Base-by-base conservation (phyloP, 1,139 yeast species). In the Citeromyces hawaiiensis region DNA sequence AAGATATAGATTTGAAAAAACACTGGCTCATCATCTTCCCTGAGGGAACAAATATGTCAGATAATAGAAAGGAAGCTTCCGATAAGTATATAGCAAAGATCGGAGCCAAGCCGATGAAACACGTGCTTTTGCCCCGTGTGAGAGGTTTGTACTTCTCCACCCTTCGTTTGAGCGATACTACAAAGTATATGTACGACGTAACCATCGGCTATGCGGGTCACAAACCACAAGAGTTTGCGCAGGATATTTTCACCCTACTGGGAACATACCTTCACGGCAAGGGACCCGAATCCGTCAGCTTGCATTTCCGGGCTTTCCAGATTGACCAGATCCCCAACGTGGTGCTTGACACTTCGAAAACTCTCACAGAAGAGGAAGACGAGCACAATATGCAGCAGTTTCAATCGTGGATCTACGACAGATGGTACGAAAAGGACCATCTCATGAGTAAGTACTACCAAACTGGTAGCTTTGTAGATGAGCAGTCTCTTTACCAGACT, bases 41-140 rank as follows among this genome's bases (percentile, higher is more conserved):
- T 1, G 99, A 91, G 57, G 99, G 99, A 2, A 91, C 99, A 0
- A 93, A 87, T 40, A 63, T 83, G 43, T 78, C 93, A 32, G 65
- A 64, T 10, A 69, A 73, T 46, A 86, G 96, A 3, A 68, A 72
- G 38, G 61, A 52, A 6, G 72, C 72, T 43, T 76, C 88, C 2
- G 64, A 63, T 13, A 66, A 57, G 13, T 91, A 63, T 57, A 81
- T 83, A 21, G 60, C 58, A 9, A 70, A 76, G 46, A 58, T 66
- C 35, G 68, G 68, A 16, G 56, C 60, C 39, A 49, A 47, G 27
- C 69, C 71, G 1, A 70, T 83, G 44, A 65, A 68, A 37, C 77
- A 86, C 55, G 74, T 83, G 10, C 64, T 91, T 44, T 61, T 87
- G 21, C 99, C 99, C 14, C 71, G 94, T 42, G 66, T 72, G 0